These are phyloP conservation scores for Xylariaceae sp. DNA, from an alignment of 2,329 filamentous ascomycete species.

Conservation along the genomic window DNA sequence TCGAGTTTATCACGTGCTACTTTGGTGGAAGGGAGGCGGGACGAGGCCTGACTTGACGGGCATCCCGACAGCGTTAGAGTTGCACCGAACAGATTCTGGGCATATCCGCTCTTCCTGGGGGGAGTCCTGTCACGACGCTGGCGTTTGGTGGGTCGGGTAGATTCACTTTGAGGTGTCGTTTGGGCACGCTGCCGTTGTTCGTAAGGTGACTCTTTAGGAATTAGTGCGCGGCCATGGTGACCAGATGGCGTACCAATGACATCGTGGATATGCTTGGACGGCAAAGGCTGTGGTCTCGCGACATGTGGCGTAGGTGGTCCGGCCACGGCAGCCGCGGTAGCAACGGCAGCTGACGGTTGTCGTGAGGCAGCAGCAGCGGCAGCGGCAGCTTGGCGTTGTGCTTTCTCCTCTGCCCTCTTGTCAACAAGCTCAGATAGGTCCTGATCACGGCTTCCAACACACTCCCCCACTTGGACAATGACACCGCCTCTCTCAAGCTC, in stretches of 20 bases:
- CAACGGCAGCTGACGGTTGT: conserved; percentile 13
- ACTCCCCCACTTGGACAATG: conserved; percentile 75
- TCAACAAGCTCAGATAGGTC: conserved; percentile 72
- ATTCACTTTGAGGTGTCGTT: conserved; percentile 21
- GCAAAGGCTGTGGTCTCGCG: conserved; percentile 32
- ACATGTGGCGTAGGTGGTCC: conserved; percentile 13
- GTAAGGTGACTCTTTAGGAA: conserved; percentile 59
- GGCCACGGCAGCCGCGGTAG: no score
- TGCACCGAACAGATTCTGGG: conserved; percentile 46
- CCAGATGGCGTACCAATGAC: conserved; percentile 61
- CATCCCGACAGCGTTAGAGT: conserved; percentile 39
- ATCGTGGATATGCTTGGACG: conserved; percentile 46
- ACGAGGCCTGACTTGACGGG: conserved; percentile 30
- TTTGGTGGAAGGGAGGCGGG: conserved; percentile 19
- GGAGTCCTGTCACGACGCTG: conserved; percentile 34
- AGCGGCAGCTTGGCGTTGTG: conserved; percentile 41
- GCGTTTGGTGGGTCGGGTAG: conserved; percentile 35
- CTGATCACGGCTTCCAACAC: conserved; percentile 65
- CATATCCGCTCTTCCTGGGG: conserved; percentile 44
- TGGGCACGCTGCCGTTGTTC: conserved; percentile 48
- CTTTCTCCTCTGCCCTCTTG: conserved; percentile 57
- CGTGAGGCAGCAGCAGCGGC: conserved; percentile 29
- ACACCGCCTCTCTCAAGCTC: conserved; percentile 68
- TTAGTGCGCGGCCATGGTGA: conserved; percentile 54
- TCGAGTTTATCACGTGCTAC: conserved; percentile 9